These are phyloP conservation scores for Yarrowia galli DNA, from an alignment of 1,139 yeast species.

Conservation along the genomic window DNA sequence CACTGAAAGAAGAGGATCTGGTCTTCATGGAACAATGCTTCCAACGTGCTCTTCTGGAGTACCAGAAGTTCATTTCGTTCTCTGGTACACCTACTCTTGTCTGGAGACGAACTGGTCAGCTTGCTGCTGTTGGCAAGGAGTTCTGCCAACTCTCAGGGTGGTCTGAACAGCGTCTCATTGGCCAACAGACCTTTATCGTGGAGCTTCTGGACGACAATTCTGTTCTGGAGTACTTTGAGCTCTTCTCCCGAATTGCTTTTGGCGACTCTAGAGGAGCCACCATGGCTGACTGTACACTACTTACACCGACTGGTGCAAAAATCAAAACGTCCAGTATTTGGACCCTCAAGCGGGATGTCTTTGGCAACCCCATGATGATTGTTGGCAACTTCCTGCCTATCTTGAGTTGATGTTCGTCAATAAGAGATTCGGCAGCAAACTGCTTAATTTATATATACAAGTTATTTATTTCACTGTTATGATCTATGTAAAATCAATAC, in stretches of 20 bases:
- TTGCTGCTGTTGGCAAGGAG: conserved; percentile 91
- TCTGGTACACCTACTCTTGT: conserved; percentile 95
- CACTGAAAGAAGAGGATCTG: conserved; percentile 85
- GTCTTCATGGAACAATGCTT: conserved; percentile 96
- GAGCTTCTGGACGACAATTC: conserved; percentile 88
- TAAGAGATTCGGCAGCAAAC: neutral
- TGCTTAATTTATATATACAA: conserved; percentile 4
- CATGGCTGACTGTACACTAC: conserved; percentile 81
- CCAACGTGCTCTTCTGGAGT: conserved; percentile 86
- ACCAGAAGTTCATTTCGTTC: conserved; percentile 78
- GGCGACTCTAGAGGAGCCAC: conserved; percentile 88
- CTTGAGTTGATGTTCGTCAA: conserved; percentile 26
- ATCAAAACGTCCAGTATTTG: conserved; percentile 83
- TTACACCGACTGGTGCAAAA: conserved; percentile 60
- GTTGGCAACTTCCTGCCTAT: conserved; percentile 64
- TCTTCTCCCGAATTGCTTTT: conserved; percentile 85
- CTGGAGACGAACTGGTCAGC: conserved; percentile 94
- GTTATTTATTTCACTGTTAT: conserved; percentile 12
- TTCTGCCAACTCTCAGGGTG: conserved; percentile 90
- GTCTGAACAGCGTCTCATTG: conserved; percentile 70
- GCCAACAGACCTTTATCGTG: conserved; percentile 70
- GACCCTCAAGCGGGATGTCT: conserved; percentile 88
- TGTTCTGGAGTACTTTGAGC: conserved; percentile 84
- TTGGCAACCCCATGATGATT: conserved; percentile 96
- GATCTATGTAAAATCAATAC: conserved; percentile 11